Conservation (phyloP, 1,139 yeast species). For the Yamadazyma triangularis region DNA sequence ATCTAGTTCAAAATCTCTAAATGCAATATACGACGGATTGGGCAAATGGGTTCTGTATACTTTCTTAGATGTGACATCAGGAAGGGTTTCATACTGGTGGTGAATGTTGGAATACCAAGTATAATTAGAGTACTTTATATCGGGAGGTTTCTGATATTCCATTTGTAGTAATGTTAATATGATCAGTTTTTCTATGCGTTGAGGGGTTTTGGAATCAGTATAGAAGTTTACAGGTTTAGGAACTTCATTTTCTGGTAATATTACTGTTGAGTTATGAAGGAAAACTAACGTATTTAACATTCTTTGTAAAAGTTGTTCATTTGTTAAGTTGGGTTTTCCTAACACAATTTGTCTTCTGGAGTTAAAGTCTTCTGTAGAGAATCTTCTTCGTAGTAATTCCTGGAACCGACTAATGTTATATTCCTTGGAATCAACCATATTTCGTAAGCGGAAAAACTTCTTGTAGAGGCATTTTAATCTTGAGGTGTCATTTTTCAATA, state of each 20-base stretch:
- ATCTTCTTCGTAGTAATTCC: slow-evolving; percentile 22
- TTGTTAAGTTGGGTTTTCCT: slow-evolving; percentile 5
- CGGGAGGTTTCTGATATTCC: slow-evolving; percentile 24
- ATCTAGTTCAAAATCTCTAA: slow-evolving; percentile 20
- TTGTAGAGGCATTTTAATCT: slow-evolving; percentile 19
- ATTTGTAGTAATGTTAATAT: slow-evolving; percentile 27
- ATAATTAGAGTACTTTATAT: slow-evolving; percentile 28
- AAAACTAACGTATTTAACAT: slow-evolving; percentile 32
- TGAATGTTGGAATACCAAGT: slow-evolving; percentile 21
- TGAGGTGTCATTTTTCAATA: slow-evolving; percentile 8
- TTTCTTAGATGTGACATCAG: slow-evolving; percentile 8
- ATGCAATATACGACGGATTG: slow-evolving; percentile 9
- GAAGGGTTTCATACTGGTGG: slow-evolving; percentile 6
- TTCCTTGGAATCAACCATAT: slow-evolving; percentile 17
- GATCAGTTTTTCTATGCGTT: slow-evolving; percentile 23
- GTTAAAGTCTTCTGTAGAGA: slow-evolving; percentile 19
- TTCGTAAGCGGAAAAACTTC: slow-evolving; percentile 27
- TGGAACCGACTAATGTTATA: slow-evolving; percentile 14
- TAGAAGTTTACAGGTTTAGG: slow-evolving; percentile 15
- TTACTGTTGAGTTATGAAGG: slow-evolving; percentile 36
- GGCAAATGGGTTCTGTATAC: slow-evolving; percentile 7
- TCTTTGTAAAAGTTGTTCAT: slow-evolving; percentile 18
- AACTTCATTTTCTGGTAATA: slow-evolving; percentile 9
- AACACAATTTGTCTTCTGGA: slow-evolving; percentile 13
- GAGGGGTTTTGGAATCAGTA: slow-evolving; percentile 16